Conservation (phyloP, 352 stramenopile genomes). For the Globisporangium echinulatum region DNA sequence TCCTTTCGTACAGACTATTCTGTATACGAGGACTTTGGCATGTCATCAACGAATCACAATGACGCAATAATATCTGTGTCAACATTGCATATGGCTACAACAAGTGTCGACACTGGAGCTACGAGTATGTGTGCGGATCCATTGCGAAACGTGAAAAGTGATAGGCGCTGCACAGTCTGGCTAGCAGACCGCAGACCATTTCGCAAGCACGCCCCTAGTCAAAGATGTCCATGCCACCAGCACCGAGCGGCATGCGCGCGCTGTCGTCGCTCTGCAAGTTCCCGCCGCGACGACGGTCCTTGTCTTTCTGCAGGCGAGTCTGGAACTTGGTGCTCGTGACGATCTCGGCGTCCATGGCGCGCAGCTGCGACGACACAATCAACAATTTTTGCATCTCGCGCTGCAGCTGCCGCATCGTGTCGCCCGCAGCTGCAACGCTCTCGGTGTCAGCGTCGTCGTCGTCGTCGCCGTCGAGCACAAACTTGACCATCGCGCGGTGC, state of each 20-base stretch:
- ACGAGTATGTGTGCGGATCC: too few relatives aligned
- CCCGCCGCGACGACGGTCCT: slow-evolving; percentile 53
- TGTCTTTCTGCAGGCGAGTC: slow-evolving; percentile 65
- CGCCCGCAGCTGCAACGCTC: slow-evolving; percentile 9
- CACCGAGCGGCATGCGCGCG: slow-evolving; percentile 19
- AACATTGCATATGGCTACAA: too few relatives aligned
- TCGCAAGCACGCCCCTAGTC: slow-evolving; percentile 18
- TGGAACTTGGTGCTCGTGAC: slow-evolving; percentile 80
- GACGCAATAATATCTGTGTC: too few relatives aligned
- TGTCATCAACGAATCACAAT: not conserved
- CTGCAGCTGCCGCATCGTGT: slow-evolving; percentile 49
- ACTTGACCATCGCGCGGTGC: slow-evolving; percentile 72
- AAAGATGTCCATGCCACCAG: slow-evolving; percentile 47
- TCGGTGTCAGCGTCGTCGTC: slow-evolving; percentile 30
- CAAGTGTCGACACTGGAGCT: too few relatives aligned
- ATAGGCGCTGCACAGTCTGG: too few relatives aligned
- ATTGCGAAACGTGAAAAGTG: too few relatives aligned
- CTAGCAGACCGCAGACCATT: too few relatives aligned
- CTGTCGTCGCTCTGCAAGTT: slow-evolving; percentile 40
- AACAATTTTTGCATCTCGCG: slow-evolving; percentile 74
- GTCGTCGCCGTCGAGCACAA: slow-evolving; percentile 60
- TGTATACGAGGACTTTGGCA: not conserved
- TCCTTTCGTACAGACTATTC: not conserved
- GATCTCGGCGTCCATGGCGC: slow-evolving; percentile 74
- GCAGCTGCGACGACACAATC: slow-evolving; percentile 55